phyloP scores from a whole-genome alignment of 805 yeast species.

The Saccharomyces eubayanus region DNA sequence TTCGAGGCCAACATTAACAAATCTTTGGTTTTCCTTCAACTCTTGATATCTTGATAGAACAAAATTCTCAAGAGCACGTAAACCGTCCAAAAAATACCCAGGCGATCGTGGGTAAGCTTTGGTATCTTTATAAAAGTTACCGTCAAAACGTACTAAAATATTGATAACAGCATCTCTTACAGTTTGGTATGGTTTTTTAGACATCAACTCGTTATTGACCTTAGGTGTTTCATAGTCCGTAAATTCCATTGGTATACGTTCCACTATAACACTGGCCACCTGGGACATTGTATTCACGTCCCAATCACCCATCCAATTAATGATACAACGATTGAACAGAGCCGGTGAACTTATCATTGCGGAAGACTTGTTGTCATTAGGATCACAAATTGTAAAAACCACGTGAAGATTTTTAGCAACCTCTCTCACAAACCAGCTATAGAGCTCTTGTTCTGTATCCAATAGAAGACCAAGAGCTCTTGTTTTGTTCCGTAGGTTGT shows the following conservation, averaged over 20 bases:
- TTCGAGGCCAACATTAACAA: slow-evolving; percentile 64
- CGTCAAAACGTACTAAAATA: slow-evolving; percentile 41
- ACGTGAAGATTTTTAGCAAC: slow-evolving; percentile 72
- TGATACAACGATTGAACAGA: slow-evolving; percentile 76
- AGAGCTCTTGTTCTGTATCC: slow-evolving; percentile 62
- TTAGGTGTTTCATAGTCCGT: slow-evolving; percentile 35
- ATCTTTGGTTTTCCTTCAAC: slow-evolving; percentile 61
- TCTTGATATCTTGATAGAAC: slow-evolving; percentile 39
- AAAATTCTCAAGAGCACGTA: slow-evolving; percentile 37
- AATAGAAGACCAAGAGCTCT: slow-evolving; percentile 52
- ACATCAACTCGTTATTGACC: slow-evolving; percentile 8
- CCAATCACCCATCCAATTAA: slow-evolving; percentile 90
- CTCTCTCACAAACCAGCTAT: slow-evolving; percentile 64
- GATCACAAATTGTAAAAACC: slow-evolving; percentile 63
- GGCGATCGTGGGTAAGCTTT: slow-evolving; percentile 35
- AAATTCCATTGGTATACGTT: slow-evolving; percentile 45
- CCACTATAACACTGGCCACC: slow-evolving; percentile 40
- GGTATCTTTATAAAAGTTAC: slow-evolving; percentile 8
- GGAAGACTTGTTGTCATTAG: slow-evolving; percentile 30
- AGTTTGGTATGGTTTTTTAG: slow-evolving; percentile 7
- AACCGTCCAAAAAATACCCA: slow-evolving; percentile 45
- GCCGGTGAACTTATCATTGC: slow-evolving; percentile 75
- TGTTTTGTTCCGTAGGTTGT: slow-evolving; percentile 48
- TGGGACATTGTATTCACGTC: slow-evolving; percentile 39
- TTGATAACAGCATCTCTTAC: slow-evolving; percentile 42